These are phyloP conservation scores for Leccinum disarticulatum DNA, from an alignment of 768 basidiomycete species.

Conservation along the genomic window DNA sequence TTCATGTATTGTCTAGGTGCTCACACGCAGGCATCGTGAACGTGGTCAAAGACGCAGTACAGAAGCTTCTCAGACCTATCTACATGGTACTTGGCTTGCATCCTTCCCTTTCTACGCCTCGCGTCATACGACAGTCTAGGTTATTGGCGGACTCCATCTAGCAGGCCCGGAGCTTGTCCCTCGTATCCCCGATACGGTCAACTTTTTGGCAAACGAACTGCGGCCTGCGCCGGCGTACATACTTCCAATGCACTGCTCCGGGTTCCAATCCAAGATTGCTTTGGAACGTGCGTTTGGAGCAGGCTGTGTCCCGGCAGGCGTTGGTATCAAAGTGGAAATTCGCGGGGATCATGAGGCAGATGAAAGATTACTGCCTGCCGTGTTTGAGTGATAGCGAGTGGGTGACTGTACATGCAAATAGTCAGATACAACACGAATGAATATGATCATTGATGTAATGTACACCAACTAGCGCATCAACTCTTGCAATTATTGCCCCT, in stretches of 20 bases:
- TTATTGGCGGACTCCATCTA: conserved; percentile 84
- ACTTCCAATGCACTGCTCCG: conserved; percentile 84
- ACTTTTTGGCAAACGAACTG: conserved; percentile 63
- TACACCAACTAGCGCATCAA: not conserved
- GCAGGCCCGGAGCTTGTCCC: conserved; percentile 63
- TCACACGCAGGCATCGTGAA: conserved; percentile 87
- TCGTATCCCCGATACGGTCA: conserved; percentile 67
- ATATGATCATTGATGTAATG: not conserved
- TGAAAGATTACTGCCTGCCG: conserved; percentile 22
- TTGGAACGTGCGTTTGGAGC: conserved; percentile 69
- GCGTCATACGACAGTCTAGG: conserved; percentile 37
- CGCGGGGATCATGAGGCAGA: conserved; percentile 48
- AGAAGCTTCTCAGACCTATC: conserved; percentile 62
- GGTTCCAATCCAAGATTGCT: conserved; percentile 73
- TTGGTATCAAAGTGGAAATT: conserved; percentile 65
- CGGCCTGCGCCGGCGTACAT: conserved; percentile 65
- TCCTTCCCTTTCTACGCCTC: not conserved
- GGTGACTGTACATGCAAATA: conserved; percentile 4
- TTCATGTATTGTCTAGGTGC: conserved; percentile 38
- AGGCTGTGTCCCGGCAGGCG: conserved; percentile 75
- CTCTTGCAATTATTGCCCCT: no score
- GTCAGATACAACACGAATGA: not conserved
- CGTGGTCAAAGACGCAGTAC: conserved; percentile 69
- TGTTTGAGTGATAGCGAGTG: conserved; percentile 9
- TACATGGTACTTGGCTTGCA: conserved; percentile 57